phyloP scores from a whole-genome alignment of 2,329 filamentous ascomycete species.

The Fusarium coffeatum region DNA sequence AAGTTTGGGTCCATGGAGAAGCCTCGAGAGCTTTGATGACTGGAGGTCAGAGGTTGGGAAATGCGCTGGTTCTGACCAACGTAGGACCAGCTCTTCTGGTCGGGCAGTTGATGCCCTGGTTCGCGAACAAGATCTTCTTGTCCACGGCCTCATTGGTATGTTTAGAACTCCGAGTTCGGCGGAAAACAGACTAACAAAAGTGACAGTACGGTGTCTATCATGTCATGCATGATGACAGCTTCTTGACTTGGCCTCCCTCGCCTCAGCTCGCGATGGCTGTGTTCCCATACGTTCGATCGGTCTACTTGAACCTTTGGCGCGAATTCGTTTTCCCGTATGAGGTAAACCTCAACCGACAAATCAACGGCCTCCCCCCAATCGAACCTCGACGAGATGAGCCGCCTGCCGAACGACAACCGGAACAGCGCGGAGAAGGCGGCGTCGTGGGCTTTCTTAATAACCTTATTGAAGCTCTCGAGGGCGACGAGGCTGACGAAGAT shows the following conservation, averaged over 20 bases:
- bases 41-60: slow-evolving; percentile 49
- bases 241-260: slow-evolving; percentile 65
- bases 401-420: slow-evolving; percentile 27
- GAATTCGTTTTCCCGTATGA: slow-evolving; percentile 61
- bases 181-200: not conserved
- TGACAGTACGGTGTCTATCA: slow-evolving; percentile 62
- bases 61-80: slow-evolving; percentile 55
- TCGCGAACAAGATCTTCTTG: slow-evolving; percentile 57
- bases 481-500: slow-evolving; percentile 49
- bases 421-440: slow-evolving; percentile 47
- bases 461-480: slow-evolving; percentile 53
- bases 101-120: slow-evolving; percentile 56
- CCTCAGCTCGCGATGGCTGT: slow-evolving; percentile 62
- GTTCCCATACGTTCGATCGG: slow-evolving; percentile 59
- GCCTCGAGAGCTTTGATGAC: slow-evolving; percentile 39
- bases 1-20: slow-evolving; percentile 47
- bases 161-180: not conserved
- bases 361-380: slow-evolving; percentile 55
- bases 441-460: slow-evolving; percentile 53
- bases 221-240: slow-evolving; percentile 57
- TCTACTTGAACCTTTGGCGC: slow-evolving; percentile 61
- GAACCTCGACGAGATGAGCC: slow-evolving; percentile 43
- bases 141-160: slow-evolving; percentile 58
- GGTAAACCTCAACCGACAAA: slow-evolving; percentile 59
- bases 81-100: slow-evolving; percentile 61